Evolutionary conservation across 2,329 filamentous ascomycete species (phyloP), one percentile per base, ranked within the genome.

Genomic region (Arthrocladium fulminans): DNA sequence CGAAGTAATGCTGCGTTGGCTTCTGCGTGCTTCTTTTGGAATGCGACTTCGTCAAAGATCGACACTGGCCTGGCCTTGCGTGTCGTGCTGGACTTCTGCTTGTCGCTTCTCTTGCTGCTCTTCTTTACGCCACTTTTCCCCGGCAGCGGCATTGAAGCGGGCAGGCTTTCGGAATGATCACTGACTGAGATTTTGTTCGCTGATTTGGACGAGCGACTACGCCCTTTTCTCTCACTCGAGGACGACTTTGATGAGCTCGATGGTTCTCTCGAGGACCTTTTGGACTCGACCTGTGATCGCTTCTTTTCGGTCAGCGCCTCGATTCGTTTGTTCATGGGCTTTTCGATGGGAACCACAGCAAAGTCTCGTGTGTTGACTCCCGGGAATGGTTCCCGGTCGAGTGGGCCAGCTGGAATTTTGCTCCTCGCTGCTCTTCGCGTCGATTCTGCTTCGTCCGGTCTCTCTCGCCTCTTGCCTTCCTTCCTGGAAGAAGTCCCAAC

Each of bases 11-110:
- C 56, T 25, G 53, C 56, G 20, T 53, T 51, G 19, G 56, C 56
- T 35, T 58, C 50, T 27, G 53, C 54, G 45, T 58, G 56, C 47
- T 58, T 58, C 30, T 53, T 53, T 19, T 52, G 47, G 43, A 55
- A 56, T 32, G 53, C 54, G 8, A 27, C 45, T 40, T 58, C 56
- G 42, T 58, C 47, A 34, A 58, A 57, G 1, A 24, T 13, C n/a
- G 43, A 37, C 6, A 5, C 8, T 3, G 29, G 29, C 17, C 4
- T 24, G 2, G 29, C 8, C 15, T 37, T 45, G 4, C 22, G 29
- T n/a, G 17, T 9, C 8, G 43, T 20, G 20, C 32, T 38, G 12
- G 43, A 35, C 7, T 37, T 37, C 20, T 10, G 22, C 24, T 35
- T 45, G 32, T 15, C 10, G 3, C 30, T 35, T 29, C 15, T 45